Evolutionary conservation across 2,329 filamentous ascomycete genomes (phyloP), one percentile per base, ranked within the genome.

Genomic region (Eurotiales sp.): DNA sequence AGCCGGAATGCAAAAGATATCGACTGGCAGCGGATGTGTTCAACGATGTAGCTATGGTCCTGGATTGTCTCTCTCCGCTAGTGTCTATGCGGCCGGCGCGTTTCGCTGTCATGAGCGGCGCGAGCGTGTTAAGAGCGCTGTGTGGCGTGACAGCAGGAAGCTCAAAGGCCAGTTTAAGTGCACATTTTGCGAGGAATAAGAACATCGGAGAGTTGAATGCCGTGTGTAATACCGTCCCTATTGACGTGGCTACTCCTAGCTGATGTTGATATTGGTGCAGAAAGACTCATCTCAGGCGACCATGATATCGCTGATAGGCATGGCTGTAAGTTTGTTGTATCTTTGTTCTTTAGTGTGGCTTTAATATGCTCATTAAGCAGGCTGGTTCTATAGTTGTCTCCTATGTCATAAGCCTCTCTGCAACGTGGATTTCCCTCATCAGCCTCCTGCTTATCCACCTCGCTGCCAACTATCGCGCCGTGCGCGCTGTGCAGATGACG

Each of bases 211-310:
- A 97, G 68, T 77, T 99, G 51, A 97, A 96, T 71, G 91, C 92
- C 51, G 80, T 83, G 63, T 64, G 78, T 75, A 6, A 30, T 39
- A 27, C 25, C 10, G 25, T 22, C 23, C n/a, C 6, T 50, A n/a
- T 22, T 43, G 3, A 36, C 17, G 8, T 15, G 7, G 1, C 4
- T 5, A 27, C 25, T 27, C 29, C 36, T 37, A 19, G 27, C 29
- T 17, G 30, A 12, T n/a, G 22, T 2, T 48, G 39, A 46, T 29
- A 23, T 15, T 23, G n/a, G 15, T 44, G n/a, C 61, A 80, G 74
- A 85, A 96, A 79, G 92, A 97, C 66, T 90, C 90, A 11, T 95
- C 88, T 58, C 93, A 97, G 72, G 93, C 97, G 71, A 97, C 92
- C 0, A 84, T 96, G 17, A 88, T 99, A 51, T 92, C 89, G 2